Conservation (phyloP, 768 basidiomycete species). For the Mycena vulgaris region DNA sequence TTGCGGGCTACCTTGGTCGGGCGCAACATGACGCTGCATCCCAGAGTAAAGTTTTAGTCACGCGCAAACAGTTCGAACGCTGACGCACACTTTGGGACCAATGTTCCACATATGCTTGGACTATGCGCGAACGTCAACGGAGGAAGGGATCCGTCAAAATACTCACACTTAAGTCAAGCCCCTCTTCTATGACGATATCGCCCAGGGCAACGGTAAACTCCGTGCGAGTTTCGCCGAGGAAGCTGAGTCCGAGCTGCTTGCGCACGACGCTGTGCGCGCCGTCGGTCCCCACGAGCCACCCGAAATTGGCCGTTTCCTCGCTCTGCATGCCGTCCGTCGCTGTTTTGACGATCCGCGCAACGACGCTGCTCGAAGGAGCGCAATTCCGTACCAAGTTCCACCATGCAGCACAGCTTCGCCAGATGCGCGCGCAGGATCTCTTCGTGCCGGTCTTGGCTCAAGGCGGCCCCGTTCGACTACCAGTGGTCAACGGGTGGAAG, state of each 20-base stretch:
- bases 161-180: conserved; percentile 8
- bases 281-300: conserved; percentile 62
- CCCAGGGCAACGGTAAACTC: conserved; percentile 54
- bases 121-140: background rate
- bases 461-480: conserved; percentile 31
- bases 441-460: conserved; percentile 51
- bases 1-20: background rate
- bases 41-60: background rate
- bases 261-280: conserved; percentile 60
- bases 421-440: conserved; percentile 55
- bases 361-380: conserved; percentile 61
- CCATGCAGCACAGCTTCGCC: conserved; percentile 49
- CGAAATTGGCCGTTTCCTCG: conserved; percentile 48
- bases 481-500: background rate
- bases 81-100: background rate
- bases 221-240: conserved; percentile 54
- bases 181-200: conserved; percentile 44
- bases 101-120: background rate
- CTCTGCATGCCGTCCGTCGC: conserved; percentile 39
- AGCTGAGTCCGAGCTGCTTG: too few species aligned
- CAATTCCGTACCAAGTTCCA: too few species aligned
- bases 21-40: background rate
- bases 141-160: background rate
- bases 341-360: conserved; percentile 52
- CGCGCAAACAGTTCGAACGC: too few species aligned